phyloP scores from a whole-genome alignment of 2,329 filamentous ascomycete species.

The Cladosporium sp. region DNA sequence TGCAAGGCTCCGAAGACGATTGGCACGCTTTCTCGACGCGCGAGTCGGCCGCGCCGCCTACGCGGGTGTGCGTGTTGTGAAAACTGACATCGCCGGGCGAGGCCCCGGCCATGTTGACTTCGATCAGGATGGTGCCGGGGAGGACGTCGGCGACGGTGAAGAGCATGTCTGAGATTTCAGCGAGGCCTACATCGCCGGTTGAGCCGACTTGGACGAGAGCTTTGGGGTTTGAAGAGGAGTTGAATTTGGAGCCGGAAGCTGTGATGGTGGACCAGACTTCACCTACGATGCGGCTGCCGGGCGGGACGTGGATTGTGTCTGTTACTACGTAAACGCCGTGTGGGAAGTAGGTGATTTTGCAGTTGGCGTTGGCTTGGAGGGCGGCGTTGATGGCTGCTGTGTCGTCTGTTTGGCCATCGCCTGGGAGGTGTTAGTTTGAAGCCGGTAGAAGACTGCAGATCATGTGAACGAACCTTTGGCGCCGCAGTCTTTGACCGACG shows the following conservation, averaged over 20 bases:
- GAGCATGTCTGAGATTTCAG: slow-evolving; percentile 67
- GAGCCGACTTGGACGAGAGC: slow-evolving; percentile 65
- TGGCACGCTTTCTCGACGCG: slow-evolving; percentile 36
- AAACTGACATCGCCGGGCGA: slow-evolving; percentile 47
- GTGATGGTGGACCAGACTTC: slow-evolving; percentile 56
- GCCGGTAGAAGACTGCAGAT: too few relatives aligned
- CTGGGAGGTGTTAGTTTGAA: slow-evolving; percentile 30
- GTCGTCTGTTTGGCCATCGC: slow-evolving; percentile 57
- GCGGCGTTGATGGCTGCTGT: slow-evolving; percentile 73
- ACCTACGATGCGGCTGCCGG: slow-evolving; percentile 55
- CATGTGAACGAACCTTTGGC: slow-evolving; percentile 16
- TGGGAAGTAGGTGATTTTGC: slow-evolving; percentile 68
- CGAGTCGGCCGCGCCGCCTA: slow-evolving; percentile 33
- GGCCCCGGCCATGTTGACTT: slow-evolving; percentile 49
- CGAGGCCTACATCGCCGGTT: slow-evolving; percentile 58
- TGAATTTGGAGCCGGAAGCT: slow-evolving; percentile 54
- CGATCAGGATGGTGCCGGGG: slow-evolving; percentile 41
- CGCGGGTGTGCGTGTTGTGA: slow-evolving; percentile 32
- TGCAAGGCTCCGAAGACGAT: slow-evolving; percentile 30
- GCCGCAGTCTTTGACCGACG: slow-evolving; percentile 46
- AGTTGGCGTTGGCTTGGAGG: slow-evolving; percentile 43
- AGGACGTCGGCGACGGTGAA: slow-evolving; percentile 49
- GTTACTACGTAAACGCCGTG: slow-evolving; percentile 69
- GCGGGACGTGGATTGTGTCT: slow-evolving; percentile 62
- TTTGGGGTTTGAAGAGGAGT: slow-evolving; percentile 54